Percentiles rank a stretch among this genome's conserved stretches.
Evolutionary conservation across 129 eudicot genomes (phyloP).

Genomic region (Ambrosia trifida): DNA sequence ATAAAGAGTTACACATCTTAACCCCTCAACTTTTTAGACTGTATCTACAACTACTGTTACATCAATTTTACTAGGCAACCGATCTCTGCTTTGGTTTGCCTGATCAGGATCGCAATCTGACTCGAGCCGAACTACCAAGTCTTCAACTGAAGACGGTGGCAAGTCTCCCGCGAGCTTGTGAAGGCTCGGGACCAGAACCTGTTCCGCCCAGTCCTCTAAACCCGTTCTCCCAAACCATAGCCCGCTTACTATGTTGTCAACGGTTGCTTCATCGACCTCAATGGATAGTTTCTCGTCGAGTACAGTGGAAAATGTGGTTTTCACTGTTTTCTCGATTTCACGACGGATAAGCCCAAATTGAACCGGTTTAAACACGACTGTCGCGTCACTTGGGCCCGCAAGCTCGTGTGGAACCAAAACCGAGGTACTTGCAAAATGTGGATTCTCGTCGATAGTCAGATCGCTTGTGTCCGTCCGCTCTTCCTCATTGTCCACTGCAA

Average conservation of each 20-base stretch:
- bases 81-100: slow-evolving; percentile 35
- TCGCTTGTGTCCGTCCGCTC: slow-evolving; percentile 74
- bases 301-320: slow-evolving; percentile 35
- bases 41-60: slow-evolving; percentile 40
- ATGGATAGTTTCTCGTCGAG: slow-evolving; percentile 44
- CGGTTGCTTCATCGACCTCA: slow-evolving; percentile 57
- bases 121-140: slow-evolving; percentile 53
- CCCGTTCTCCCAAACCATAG: slow-evolving; percentile 60
- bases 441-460: slow-evolving; percentile 61
- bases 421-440: slow-evolving; percentile 35
- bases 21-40: slow-evolving; percentile 17
- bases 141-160: slow-evolving; percentile 25
- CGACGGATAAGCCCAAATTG: slow-evolving; percentile 43
- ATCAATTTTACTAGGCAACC: slow-evolving; percentile 63
- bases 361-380: slow-evolving; percentile 69
- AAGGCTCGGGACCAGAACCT: slow-evolving; percentile 47
- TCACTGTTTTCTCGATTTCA: slow-evolving; percentile 65
- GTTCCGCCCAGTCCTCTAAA: slow-evolving; percentile 58
- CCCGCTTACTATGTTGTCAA: slow-evolving; percentile 65
- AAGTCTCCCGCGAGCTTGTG: slow-evolving; percentile 27
- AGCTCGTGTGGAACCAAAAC: slow-evolving; percentile 68
- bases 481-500: slow-evolving; percentile 55
- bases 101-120: slow-evolving; percentile 35
- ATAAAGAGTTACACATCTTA: slow-evolving; percentile 6
- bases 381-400: slow-evolving; percentile 46